A percentile compares a stretch with the other conserved stretches of the same genome.
These are phyloP conservation scores for Phytophthora meadii DNA, from an alignment of 352 stramenopile genomes.

Conservation along the genomic window DNA sequence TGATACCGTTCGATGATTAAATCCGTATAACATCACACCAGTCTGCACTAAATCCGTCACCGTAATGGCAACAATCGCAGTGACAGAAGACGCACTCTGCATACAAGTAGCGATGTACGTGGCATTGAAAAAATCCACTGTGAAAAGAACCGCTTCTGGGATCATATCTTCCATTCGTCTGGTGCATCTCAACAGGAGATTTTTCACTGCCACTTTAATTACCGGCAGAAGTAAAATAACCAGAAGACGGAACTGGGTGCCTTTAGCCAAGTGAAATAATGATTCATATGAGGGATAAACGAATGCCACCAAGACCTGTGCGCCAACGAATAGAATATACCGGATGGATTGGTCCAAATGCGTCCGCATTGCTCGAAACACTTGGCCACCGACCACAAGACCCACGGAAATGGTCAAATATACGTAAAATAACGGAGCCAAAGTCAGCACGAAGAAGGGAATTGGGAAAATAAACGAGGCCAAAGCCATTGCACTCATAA, in stretches of 20 bases:
- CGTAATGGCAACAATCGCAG: background rate
- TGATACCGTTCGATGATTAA: conserved; percentile 5
- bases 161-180: conserved; percentile 22
- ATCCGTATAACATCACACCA: background rate
- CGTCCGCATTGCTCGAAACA: conserved; percentile 1
- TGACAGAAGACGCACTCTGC: conserved; percentile 16
- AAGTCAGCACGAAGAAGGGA: conserved; percentile 6
- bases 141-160: conserved; percentile 22
- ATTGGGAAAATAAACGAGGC: conserved; percentile 6
- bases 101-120: conserved; percentile 21
- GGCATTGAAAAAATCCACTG: conserved; percentile 26
- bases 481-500: background rate
- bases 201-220: conserved; percentile 33
- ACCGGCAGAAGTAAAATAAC: conserved; percentile 22
- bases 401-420: conserved; percentile 3
- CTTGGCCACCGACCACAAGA: background rate
- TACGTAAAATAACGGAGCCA: conserved; percentile 3
- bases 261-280: background rate
- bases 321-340: conserved; percentile 7
- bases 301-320: background rate
- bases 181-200: conserved; percentile 8
- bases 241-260: background rate
- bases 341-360: conserved; percentile 8
- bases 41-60: conserved; percentile 8
- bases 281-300: conserved; percentile 18